phyloP scores from a whole-genome alignment of 345 rosid species.

The Alliaria petiolata region DNA sequence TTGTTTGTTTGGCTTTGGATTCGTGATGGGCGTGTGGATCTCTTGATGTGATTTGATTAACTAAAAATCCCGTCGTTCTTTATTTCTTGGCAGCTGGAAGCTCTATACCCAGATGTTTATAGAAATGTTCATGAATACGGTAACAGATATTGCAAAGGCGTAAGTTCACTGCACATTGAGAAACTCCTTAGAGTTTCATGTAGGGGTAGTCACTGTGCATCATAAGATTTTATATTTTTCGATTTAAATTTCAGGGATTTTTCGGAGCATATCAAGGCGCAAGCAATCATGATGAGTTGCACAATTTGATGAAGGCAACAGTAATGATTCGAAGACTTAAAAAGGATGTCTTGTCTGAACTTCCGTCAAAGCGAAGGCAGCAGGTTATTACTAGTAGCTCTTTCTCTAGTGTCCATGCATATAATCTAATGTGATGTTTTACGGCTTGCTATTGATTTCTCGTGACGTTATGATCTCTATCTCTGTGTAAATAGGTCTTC shows the following conservation, averaged over 20 bases:
- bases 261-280: conserved; percentile 93
- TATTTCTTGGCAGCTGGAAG: conserved; percentile 67
- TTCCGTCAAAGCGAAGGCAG: conserved; percentile 88
- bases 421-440: neutral
- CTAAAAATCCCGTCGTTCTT: neutral
- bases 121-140: conserved; percentile 84
- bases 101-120: conserved; percentile 84
- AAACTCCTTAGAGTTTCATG: neutral
- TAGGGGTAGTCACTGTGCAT: neutral
- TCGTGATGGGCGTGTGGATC: neutral
- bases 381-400: conserved; percentile 46
- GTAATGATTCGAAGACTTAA: conserved; percentile 94
- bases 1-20: neutral
- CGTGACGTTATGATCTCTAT: neutral
- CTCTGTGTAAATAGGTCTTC: conserved; percentile 57
- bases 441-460: neutral
- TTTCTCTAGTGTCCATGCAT: neutral
- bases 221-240: neutral
- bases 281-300: conserved; percentile 96
- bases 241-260: conserved; percentile 48
- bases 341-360: conserved; percentile 86
- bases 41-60: neutral
- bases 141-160: conserved; percentile 86
- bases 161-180: conserved; percentile 36
- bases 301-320: conserved; percentile 94